Evolutionary conservation across 1,284 basidiomycete genomes (phyloP).

Genomic region (Ustanciosporium gigantosporum): DNA sequence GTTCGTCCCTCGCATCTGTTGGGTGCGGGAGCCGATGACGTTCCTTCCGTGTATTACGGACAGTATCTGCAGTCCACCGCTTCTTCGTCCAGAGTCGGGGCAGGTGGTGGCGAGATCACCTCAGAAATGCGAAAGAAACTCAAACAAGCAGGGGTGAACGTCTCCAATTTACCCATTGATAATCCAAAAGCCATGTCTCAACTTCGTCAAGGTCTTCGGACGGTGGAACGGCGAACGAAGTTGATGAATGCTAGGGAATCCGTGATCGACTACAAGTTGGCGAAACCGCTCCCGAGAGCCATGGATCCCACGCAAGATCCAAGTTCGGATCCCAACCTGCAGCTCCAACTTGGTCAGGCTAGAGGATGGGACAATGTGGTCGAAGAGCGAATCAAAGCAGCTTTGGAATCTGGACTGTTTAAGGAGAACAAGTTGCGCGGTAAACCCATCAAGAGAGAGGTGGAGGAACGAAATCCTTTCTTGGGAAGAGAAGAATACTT

Average conservation of each 20-base stretch:
- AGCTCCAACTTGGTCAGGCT: conserved; percentile 19
- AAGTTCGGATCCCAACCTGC: conserved; percentile 7
- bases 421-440: conserved; percentile 75
- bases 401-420: conserved; percentile 73
- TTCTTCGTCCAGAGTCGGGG: not conserved
- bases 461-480: conserved; percentile 76
- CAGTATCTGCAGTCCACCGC: conserved; percentile 17
- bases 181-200: conserved; percentile 67
- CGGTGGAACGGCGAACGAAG: conserved; percentile 67
- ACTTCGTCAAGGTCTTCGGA: conserved; percentile 67
- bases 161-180: conserved; percentile 45
- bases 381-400: conserved; percentile 65
- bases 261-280: conserved; percentile 73
- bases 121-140: conserved; percentile 28
- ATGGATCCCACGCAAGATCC: not conserved
- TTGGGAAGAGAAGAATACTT: conserved; percentile 62
- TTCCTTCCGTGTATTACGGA: conserved; percentile 43
- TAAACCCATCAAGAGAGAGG: conserved; percentile 69
- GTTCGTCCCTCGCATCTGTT: conserved; percentile 38
- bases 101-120: not conserved
- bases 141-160: conserved; percentile 27
- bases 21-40: conserved; percentile 6
- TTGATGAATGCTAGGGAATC: conserved; percentile 65
- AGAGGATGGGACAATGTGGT: conserved; percentile 53
- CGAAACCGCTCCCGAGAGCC: conserved; percentile 13